phyloP scores from a whole-genome alignment of 2,329 filamentous ascomycete genomes.

The Aspergillus viridinutans region DNA sequence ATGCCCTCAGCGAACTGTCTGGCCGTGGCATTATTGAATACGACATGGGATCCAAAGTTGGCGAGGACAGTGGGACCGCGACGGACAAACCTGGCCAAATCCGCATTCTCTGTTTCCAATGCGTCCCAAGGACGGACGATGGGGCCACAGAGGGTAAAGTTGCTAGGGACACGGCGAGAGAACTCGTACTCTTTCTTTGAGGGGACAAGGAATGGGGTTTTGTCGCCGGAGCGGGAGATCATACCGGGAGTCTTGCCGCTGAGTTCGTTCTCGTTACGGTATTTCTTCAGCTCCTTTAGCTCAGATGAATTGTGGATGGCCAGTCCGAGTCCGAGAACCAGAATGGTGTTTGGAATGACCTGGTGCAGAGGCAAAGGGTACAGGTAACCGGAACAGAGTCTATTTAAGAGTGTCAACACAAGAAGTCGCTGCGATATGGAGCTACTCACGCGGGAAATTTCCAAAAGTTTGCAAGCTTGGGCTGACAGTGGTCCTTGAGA shows the following conservation, averaged over 20 bases:
- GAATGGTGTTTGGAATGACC: constrained; percentile 39
- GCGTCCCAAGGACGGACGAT: constrained; percentile 33
- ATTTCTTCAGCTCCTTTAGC: constrained; percentile 17
- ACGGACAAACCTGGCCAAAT: constrained; percentile 39
- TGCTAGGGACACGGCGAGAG: constrained; percentile 28
- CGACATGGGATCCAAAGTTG: constrained; percentile 41
- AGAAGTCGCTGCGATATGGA: neutral
- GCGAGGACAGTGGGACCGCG: constrained; percentile 41
- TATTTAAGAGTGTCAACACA: constrained; percentile 9
- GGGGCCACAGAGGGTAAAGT: constrained; percentile 42
- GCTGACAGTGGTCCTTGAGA: constrained; percentile 39
- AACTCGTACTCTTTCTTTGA: constrained; percentile 29
- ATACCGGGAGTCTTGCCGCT: constrained; percentile 13
- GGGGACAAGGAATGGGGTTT: constrained; percentile 13
- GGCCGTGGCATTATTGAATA: constrained; percentile 23
- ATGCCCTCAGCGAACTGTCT: constrained; percentile 38
- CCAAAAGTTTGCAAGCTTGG: constrained; percentile 29
- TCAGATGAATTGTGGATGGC: constrained; percentile 14
- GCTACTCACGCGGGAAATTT: constrained; percentile 16
- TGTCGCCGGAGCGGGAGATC: neutral
- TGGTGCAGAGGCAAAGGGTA: constrained; percentile 43
- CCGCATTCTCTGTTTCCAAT: constrained; percentile 32
- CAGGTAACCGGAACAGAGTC: constrained; percentile 37
- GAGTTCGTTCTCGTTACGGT: constrained; percentile 22
- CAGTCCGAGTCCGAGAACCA: constrained; percentile 25